Base-by-base conservation (phyloP, 148 eudicot species). In the Linanthus parryae region DNA sequence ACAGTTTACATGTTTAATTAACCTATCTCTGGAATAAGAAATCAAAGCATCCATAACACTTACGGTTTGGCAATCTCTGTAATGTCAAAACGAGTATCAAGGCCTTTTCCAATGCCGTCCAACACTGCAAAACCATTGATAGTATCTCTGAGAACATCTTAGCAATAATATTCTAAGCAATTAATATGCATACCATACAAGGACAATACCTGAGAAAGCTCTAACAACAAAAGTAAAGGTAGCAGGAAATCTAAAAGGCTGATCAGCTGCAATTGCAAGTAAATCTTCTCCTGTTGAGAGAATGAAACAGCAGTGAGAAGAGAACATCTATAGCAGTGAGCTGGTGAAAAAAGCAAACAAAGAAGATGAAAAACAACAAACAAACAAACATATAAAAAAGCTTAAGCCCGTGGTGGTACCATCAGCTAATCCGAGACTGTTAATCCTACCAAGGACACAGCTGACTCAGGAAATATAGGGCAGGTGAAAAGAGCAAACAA, bases 21-120 rank as follows among this genome's bases (percentile, higher is more conserved):
- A n/a, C n/a, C n/a, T n/a, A n/a, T n/a, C n/a, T n/a, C n/a, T n/a
- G n/a, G n/a, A n/a, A n/a, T n/a, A n/a, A n/a, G n/a, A n/a, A n/a
- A n/a, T n/a, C n/a, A n/a, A 10, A 38, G 28, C 45, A 52, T 52
- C 1, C 50, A 31, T 4, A 19, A 52, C 17, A 71, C 98, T 87
- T 67, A 92, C 98, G 98, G 98, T 75, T 73, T 92, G 37, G 98
- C 96, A 47, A 92, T 92, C 68, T 92, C 98, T 48, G 96, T 87
- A 57, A 92, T 92, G 75, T 92, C 98, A 74, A 92, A 92, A 54
- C 98, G 90, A 75, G 98, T 87, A 64, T 92, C 98, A 69, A 92
- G 98, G 64, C 98, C 98, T 73, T 92, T 92, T 53, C 98, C 98
- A 63, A 92, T 92, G 55, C 98, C 98, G 79, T 92, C 98, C 66